Base-by-base conservation (phyloP, 345 rosid genomes). In the Ceriops zippeliana region DNA sequence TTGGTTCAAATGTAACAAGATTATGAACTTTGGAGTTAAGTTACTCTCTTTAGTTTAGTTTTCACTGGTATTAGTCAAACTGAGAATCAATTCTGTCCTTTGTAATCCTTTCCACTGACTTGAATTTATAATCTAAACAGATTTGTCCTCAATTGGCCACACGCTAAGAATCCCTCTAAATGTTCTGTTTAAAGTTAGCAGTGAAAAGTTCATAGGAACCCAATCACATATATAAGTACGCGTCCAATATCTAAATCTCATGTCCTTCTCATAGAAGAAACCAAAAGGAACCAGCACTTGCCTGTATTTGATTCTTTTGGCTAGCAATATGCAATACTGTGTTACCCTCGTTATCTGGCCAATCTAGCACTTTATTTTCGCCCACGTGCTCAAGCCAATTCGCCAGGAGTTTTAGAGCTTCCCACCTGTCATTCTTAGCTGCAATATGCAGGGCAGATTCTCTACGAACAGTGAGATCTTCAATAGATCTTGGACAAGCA, bases 261-360 rank as follows among this genome's bases (percentile, higher is more conserved):
- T 7, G 15, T 7, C 15, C 22, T 7, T 21, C 1, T 21, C 24
- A 24, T 24, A 7, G 21, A 54, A n/a, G 9, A 7, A 7, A 11
- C 15, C 7, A 8, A 24, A 6, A n/a, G 24, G 26, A 7, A 0
- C 10, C 1, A 38, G n/a, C 2, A 8, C 35, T 5, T 73, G 64
- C 87, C 79, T 70, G 24, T 0, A 46, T 37, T 17, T 70, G 83
- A 58, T 85, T 74, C 0, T 1, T 68, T 0, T 16, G 38, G 8
- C 69, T 80, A 60, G 82, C 80, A 31, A 76, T 72, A 72, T 80
- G 84, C 31, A 54, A 38, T n/a, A 73, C 70, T 31, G 81, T 82
- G 76, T 76, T 78, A 20, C 84, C 83, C 54, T 80, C 74, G 35
- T 70, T 76, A 34, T 85, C 86, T 5, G 62, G 78, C 82, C 80